These are phyloP conservation scores for Morella rubra DNA, from an alignment of 306 rosid genomes.

Conservation along the genomic window DNA sequence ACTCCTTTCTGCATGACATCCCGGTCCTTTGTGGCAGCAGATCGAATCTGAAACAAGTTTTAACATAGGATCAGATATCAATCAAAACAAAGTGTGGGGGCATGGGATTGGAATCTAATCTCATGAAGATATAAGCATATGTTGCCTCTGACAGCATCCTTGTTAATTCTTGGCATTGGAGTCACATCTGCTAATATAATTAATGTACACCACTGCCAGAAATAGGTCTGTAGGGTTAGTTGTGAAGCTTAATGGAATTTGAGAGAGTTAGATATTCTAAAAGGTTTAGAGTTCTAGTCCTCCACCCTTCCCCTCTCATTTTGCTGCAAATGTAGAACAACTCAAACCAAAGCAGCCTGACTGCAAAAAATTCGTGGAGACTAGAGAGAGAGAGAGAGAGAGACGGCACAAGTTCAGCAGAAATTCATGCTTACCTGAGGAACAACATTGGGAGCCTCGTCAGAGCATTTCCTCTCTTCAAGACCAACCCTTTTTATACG, in stretches of 20 bases:
- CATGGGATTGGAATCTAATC: background rate
- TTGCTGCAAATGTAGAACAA: background rate
- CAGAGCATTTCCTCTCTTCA: constrained; percentile 55
- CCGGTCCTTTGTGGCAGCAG: constrained; percentile 75
- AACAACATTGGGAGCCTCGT: constrained; percentile 64
- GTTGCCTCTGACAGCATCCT: background rate
- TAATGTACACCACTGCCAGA: background rate
- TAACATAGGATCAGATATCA: background rate
- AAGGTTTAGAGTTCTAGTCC: background rate
- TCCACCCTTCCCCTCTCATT: background rate
- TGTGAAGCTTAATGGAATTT: background rate
- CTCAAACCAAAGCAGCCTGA: background rate
- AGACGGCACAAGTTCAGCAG: background rate
- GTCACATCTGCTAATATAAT: background rate
- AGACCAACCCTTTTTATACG: constrained; percentile 74
- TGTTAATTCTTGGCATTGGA: background rate
- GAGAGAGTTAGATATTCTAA: background rate
- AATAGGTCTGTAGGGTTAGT: background rate
- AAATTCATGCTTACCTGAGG: constrained; percentile 55
- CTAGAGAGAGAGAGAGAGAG: background rate
- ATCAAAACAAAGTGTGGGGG: background rate
- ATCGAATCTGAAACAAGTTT: constrained; percentile 59
- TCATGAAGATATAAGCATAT: background rate
- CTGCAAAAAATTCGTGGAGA: background rate
- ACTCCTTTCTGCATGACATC: constrained; percentile 92